Conservation (phyloP, 2,329 filamentous ascomycete genomes). For the Pseudogymnoascus sp. region DNA sequence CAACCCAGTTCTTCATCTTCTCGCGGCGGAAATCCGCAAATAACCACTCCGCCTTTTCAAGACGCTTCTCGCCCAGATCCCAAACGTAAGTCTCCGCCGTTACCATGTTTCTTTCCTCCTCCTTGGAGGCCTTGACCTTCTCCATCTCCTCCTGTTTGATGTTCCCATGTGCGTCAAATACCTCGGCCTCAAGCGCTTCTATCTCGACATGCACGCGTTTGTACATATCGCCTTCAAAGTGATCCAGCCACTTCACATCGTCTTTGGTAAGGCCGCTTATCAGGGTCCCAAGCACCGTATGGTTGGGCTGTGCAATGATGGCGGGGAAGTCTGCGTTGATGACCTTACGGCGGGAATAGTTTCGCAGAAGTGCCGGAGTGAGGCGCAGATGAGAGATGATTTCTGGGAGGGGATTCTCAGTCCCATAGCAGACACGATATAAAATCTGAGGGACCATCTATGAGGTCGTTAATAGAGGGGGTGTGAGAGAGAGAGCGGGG, state of each 20-base stretch:
- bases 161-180: constrained; percentile 21
- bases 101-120: constrained; percentile 39
- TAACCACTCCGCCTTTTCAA: constrained; percentile 80
- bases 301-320: constrained; percentile 49
- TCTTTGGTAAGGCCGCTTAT: constrained; percentile 70
- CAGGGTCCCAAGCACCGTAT: constrained; percentile 64
- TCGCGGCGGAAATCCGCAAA: constrained; percentile 73
- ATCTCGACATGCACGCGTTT: constrained; percentile 44
- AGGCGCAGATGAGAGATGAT: constrained; percentile 45
- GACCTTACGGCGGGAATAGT: constrained; percentile 66
- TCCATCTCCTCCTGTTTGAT: constrained; percentile 9
- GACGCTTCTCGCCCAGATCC: constrained; percentile 32
- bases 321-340: constrained; percentile 69
- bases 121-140: constrained; percentile 12
- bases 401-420: constrained; percentile 10
- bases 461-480: not conserved
- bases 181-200: constrained; percentile 32
- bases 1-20: constrained; percentile 50
- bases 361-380: constrained; percentile 66
- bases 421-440: not conserved
- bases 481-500: not conserved
- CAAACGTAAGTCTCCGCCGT: constrained; percentile 60
- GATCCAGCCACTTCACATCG: constrained; percentile 68
- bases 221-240: constrained; percentile 62
- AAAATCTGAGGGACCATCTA: constrained; percentile 7